Evolutionary conservation across 768 basidiomycete genomes (phyloP).

Genomic region (Suillus subluteus): DNA sequence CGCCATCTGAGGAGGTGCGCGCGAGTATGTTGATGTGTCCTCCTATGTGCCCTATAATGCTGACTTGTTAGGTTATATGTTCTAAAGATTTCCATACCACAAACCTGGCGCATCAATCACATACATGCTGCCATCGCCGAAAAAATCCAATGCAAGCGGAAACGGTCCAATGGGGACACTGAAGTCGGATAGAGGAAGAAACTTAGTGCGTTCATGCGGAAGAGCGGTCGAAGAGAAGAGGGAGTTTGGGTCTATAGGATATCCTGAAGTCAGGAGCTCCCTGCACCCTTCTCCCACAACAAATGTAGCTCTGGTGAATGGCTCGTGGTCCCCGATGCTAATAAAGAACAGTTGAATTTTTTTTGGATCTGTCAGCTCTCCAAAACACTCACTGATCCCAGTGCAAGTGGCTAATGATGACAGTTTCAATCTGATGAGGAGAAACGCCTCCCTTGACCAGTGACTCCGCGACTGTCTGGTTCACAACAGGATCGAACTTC

Average conservation of each 20-base stretch:
- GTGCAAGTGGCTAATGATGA: slow-evolving; percentile 55
- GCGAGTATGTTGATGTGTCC: too few species aligned
- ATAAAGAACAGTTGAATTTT: slow-evolving; percentile 43
- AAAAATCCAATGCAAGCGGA: slow-evolving; percentile 51
- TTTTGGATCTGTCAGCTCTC: slow-evolving; percentile 45
- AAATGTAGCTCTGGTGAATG: slow-evolving; percentile 47
- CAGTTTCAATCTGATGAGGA: slow-evolving; percentile 45
- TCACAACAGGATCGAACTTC: too few species aligned
- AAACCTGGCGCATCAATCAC: too few species aligned
- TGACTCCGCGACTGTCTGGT: slow-evolving; percentile 41
- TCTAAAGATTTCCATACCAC: too few species aligned
- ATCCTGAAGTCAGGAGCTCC: slow-evolving; percentile 37
- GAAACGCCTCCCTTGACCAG: slow-evolving; percentile 48
- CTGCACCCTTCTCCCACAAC: slow-evolving; percentile 44
- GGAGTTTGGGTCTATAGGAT: slow-evolving; percentile 43
- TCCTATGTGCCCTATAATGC: too few species aligned
- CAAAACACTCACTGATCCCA: slow-evolving; percentile 48
- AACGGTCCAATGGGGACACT: slow-evolving; percentile 47
- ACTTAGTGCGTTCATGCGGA: slow-evolving; percentile 39
- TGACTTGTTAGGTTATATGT: too few species aligned
- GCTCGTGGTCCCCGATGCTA: slow-evolving; percentile 44
- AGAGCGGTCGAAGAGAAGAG: slow-evolving; percentile 34
- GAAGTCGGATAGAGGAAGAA: slow-evolving; percentile 37
- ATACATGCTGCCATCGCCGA: slow-evolving; percentile 13
- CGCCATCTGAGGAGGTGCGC: too few species aligned